Base-by-base conservation (phyloP, 352 stramenopile genomes). In the Pythium monospermum region DNA sequence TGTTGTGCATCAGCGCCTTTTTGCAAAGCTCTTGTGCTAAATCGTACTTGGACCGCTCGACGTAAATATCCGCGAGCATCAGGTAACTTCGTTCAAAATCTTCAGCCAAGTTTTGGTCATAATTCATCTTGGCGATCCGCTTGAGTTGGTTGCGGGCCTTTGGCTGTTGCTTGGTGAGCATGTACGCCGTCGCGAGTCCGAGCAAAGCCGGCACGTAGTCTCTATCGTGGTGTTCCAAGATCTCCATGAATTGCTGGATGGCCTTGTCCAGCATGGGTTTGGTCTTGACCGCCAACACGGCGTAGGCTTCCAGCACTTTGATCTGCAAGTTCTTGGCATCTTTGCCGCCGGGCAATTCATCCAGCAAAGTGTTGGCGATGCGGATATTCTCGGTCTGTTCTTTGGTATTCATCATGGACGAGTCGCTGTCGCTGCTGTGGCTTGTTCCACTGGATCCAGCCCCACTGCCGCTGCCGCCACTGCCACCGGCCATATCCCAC, bases 61-160 rank as follows among this genome's bases (percentile, higher is more conserved):
- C 76, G 69, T 97, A 98, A 10, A 98, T 87, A 36, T 98, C 89
- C 15, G 93, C 91, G 2, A 98, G 76, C 37, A 98, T 50, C 11
- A 98, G 71, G 51, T 97, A 98, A 43, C 83, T 95, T 33, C 76
- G 81, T 55, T 98, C 94, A 64, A 97, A 98, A 42, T 98, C 91
- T 30, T 97, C 88, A 4, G 84, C 83, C 27, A 95, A 68, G 4
- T 81, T 67, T 64, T 87, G 68, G 59, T 94, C 76, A 64, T 96
- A 96, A 4, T 68, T 70, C 85, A 98, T 96, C 57, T 97, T 98
- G 36, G 85, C 87, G 43, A 98, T 96, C 22, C 91, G 83, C 66
- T 98, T 98, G 50, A 98, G 83, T 40, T 96, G 85, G 58, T 97
- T 98, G 18, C 91, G 76, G 16, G 92, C 91, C 62, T 97, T 96